Percentiles rank a stretch among this genome's conserved stretches.
Evolutionary conservation across 441 rosid species (phyloP).

Genomic region (Geranium incanum): DNA sequence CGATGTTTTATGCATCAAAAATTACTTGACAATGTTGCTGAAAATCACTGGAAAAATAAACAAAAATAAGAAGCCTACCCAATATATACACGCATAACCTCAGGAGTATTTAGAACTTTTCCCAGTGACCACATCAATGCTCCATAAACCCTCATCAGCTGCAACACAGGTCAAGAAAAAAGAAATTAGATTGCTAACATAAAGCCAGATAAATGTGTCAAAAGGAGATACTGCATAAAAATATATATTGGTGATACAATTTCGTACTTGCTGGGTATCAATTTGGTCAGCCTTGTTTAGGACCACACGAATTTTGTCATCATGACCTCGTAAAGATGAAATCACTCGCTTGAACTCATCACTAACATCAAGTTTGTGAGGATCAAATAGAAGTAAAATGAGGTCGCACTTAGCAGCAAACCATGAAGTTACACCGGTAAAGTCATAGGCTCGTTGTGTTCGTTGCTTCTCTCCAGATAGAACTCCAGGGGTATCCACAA

Average conservation of each 20-base stretch:
- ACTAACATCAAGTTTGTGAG: slow-evolving; percentile 87
- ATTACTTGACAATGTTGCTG: not conserved
- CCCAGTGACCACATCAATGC: slow-evolving; percentile 98
- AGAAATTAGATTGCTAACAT: slow-evolving; percentile 7
- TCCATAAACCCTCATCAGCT: slow-evolving; percentile 99
- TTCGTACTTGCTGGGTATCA: slow-evolving; percentile 76
- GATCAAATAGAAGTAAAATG: slow-evolving; percentile 88
- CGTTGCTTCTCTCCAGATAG: slow-evolving; percentile 90
- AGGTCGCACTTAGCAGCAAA: slow-evolving; percentile 97
- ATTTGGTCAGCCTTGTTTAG: slow-evolving; percentile 92
- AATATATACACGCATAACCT: slow-evolving; percentile 84
- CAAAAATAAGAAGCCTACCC: slow-evolving; percentile 45
- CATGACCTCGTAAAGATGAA: slow-evolving; percentile 84
- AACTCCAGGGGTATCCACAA: slow-evolving; percentile 95
- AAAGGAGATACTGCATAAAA: slow-evolving; percentile 8
- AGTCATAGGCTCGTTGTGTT: slow-evolving; percentile 77
- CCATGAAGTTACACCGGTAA: slow-evolving; percentile 93
- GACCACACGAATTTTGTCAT: slow-evolving; percentile 94
- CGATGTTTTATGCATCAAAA: not conserved
- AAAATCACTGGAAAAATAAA: slow-evolving; percentile 5
- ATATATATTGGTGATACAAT: slow-evolving; percentile 8
- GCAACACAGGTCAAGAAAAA: slow-evolving; percentile 17
- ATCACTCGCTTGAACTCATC: slow-evolving; percentile 98
- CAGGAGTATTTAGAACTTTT: slow-evolving; percentile 90
- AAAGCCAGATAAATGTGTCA: slow-evolving; percentile 1